Evolutionary conservation across 495 filamentous ascomycete species (phyloP).

Genomic region (Neurospora pannonica): DNA sequence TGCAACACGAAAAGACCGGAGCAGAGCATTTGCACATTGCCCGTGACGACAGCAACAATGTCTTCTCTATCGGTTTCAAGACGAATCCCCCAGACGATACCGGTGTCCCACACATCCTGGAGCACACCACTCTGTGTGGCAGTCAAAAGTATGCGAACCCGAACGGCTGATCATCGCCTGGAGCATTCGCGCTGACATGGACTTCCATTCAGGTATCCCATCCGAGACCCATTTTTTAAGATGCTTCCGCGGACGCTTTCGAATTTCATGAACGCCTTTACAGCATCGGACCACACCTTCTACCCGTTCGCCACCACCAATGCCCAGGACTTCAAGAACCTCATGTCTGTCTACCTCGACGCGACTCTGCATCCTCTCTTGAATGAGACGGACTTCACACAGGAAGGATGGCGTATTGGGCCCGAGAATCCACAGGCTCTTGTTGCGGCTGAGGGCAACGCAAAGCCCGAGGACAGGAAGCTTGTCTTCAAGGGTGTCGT

Average conservation of each 20-base stretch:
- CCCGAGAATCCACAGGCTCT: constrained; percentile 70
- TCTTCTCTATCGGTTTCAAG: constrained; percentile 98
- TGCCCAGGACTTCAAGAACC: constrained; percentile 83
- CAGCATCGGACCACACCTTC: constrained; percentile 89
- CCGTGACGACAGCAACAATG: constrained; percentile 94
- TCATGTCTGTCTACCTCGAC: constrained; percentile 94
- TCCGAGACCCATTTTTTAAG: constrained; percentile 98
- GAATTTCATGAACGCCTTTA: constrained; percentile 99
- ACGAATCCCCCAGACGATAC: constrained; percentile 96
- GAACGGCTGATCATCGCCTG: background rate
- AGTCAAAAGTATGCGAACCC: constrained; percentile 68
- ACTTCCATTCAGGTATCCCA: constrained; percentile 61
- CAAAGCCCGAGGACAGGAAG: constrained; percentile 36
- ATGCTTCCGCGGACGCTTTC: constrained; percentile 96
- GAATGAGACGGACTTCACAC: constrained; percentile 82
- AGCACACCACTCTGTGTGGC: constrained; percentile 95
- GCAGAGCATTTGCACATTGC: constrained; percentile 94
- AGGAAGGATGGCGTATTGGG: constrained; percentile 94
- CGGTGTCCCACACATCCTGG: constrained; percentile 92
- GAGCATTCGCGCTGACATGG: constrained; percentile 12
- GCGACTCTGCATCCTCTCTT: constrained; percentile 84
- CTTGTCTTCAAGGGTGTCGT: constrained; percentile 97
- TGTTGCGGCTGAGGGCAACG: constrained; percentile 31
- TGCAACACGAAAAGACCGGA: constrained; percentile 86
- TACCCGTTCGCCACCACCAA: constrained; percentile 99